A percentile compares a stretch with the other conserved stretches of the same genome.
Evolutionary conservation across 176 grass and related monocot species (phyloP).

Genomic region (Lolium perenne): DNA sequence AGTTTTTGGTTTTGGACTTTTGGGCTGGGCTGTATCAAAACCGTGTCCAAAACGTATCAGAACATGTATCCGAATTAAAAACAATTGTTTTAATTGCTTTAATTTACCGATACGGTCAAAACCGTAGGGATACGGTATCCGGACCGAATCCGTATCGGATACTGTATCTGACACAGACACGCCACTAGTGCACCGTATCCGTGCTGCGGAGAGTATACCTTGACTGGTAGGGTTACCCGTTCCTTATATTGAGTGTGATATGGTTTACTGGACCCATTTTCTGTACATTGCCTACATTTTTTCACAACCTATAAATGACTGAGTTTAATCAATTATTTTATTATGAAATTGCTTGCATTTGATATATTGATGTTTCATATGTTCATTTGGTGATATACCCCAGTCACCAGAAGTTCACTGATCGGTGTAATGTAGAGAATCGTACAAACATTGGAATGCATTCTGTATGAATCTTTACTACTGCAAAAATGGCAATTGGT

Average conservation of each 20-base stretch:
- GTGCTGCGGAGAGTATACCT: background rate
- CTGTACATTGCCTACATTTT: background rate
- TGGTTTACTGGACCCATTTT: background rate
- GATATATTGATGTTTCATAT: background rate
- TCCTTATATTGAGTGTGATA: background rate
- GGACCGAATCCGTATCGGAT: too few relatives aligned
- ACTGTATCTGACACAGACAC: too few relatives aligned
- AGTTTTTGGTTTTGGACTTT: too few relatives aligned
- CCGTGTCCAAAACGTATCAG: too few relatives aligned
- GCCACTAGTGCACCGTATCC: too few relatives aligned
- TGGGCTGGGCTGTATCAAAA: too few relatives aligned
- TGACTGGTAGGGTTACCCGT: background rate
- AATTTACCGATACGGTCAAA: too few relatives aligned
- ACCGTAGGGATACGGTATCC: too few relatives aligned
- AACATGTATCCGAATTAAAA: too few relatives aligned
- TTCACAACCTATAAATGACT: background rate
- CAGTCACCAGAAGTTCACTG: background rate
- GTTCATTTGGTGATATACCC: background rate
- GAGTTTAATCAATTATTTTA: background rate
- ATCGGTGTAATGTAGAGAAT: conserved; percentile 23
- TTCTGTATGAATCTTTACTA: background rate
- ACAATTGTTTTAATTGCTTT: too few relatives aligned
- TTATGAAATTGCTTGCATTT: background rate
- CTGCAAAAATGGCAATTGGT: background rate
- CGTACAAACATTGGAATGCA: background rate